Base-by-base conservation (phyloP, 129 eudicot species). In the Flaveria ramosissima region DNA sequence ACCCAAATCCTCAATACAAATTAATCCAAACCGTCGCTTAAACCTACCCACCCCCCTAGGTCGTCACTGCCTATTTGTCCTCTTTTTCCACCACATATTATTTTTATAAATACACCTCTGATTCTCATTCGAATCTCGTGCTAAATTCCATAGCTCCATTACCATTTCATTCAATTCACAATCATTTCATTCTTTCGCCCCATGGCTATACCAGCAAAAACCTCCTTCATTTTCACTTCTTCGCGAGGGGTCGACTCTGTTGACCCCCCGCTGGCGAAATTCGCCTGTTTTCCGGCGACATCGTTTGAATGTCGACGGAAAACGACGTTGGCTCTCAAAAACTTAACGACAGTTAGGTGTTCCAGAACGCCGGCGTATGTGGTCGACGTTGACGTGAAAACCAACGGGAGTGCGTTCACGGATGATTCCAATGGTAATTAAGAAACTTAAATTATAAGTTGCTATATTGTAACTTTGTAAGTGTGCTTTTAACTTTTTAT, bases 301-400 rank as follows among this genome's bases (percentile, higher is more conserved):
- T 45, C 62, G 4, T 1, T 75, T 26, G 48, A 26, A 19, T n/a
- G 30, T 32, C 82, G 13, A 47, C 65, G 67, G 72, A 78, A 50
- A 10, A 26, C 27, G 41, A 68, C 70, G 75, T 57, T 70, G 24
- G 36, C 59, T 42, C 42, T 57, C 16, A 77, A 67, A 74, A 43
- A 57, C 63, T 83, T 75, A 53, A 76, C 87, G 85, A 88, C 89
- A 61, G 74, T 86, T 43, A 83, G 70, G 42, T 86, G 67, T 74
- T 80, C 86, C 23, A 72, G 62, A 84, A 75, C 82, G 71, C 79
- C 83, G 41, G 46, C 80, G 8, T 55, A 64, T 19, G 74, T 64
- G 56, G 20, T 77, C 27, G 80, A 71, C 13, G 62, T 11, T 30
- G 69, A 73, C 39, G 36, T 76, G 50, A 75, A 75, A 43, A 59